phyloP scores from a whole-genome alignment of 2,329 filamentous ascomycete genomes.

The Calonectria henricotiae region DNA sequence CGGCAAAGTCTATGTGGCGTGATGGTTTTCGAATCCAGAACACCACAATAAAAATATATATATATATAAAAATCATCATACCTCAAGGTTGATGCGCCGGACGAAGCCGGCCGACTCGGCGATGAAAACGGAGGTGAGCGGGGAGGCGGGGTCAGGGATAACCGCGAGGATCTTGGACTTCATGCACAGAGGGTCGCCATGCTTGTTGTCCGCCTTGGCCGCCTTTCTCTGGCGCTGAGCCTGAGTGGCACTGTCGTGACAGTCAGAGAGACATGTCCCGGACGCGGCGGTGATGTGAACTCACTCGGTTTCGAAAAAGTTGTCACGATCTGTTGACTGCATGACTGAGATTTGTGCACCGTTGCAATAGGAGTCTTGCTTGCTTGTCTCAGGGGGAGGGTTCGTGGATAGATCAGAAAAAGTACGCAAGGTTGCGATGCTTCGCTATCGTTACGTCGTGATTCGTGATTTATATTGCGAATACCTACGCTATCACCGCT shows the following conservation, averaged over 20 bases:
- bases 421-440: neutral
- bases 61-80: constrained; percentile 57
- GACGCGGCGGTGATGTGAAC: constrained; percentile 54
- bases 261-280: constrained; percentile 27
- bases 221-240: constrained; percentile 74
- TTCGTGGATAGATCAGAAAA: neutral
- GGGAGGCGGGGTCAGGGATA: constrained; percentile 76
- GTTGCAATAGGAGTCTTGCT: neutral
- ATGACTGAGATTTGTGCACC: constrained; percentile 63
- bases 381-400: constrained; percentile 3
- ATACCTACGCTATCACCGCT: neutral
- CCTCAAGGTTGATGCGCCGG: constrained; percentile 82
- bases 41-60: neutral
- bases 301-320: constrained; percentile 96
- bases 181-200: constrained; percentile 85
- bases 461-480: constrained; percentile 9
- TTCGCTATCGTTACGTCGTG: constrained; percentile 1
- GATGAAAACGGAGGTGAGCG: constrained; percentile 77
- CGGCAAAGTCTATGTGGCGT: neutral
- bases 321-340: constrained; percentile 80
- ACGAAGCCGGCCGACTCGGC: constrained; percentile 91
- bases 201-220: constrained; percentile 81
- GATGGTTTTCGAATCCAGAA: neutral
- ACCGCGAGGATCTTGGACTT: constrained; percentile 90
- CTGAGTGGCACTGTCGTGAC: constrained; percentile 64